These are phyloP conservation scores for Neurospora sp. DNA, from an alignment of 495 filamentous ascomycete genomes.

Conservation along the genomic window DNA sequence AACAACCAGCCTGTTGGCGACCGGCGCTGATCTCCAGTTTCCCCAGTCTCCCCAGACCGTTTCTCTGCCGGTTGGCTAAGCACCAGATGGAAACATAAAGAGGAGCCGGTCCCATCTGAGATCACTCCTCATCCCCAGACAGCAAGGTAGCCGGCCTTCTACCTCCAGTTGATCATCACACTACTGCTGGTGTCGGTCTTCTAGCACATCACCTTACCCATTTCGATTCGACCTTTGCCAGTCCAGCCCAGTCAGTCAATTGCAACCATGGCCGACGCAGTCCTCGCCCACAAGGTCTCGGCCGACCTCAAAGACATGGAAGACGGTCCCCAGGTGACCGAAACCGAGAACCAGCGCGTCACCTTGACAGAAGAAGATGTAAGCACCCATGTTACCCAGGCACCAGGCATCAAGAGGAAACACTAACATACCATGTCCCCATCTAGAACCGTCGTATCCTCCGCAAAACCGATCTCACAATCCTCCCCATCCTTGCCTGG, in stretches of 20 bases:
- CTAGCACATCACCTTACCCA: background rate
- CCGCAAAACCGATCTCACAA: conserved; percentile 50
- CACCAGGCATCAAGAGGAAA: no score
- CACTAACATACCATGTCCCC: background rate
- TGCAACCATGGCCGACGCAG: background rate
- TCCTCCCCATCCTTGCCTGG: conserved; percentile 51
- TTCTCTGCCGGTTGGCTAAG: background rate
- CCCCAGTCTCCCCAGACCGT: background rate
- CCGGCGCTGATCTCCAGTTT: background rate
- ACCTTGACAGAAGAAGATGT: conserved; percentile 10
- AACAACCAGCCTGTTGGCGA: background rate
- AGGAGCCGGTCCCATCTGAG: background rate
- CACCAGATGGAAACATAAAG: background rate
- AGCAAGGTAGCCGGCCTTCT: background rate
- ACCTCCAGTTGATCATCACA: background rate
- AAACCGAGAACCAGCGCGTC: conserved; percentile 2
- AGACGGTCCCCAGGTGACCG: background rate
- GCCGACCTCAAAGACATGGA: background rate
- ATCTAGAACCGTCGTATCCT: conserved; percentile 43
- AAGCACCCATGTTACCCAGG: background rate
- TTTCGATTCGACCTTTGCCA: background rate
- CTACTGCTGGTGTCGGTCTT: background rate
- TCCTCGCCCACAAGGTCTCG: background rate
- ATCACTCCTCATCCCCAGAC: background rate
- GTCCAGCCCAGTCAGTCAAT: background rate